phyloP scores from a whole-genome alignment of 2,329 filamentous ascomycete genomes.

The Hypoxylon rubiginosum region DNA sequence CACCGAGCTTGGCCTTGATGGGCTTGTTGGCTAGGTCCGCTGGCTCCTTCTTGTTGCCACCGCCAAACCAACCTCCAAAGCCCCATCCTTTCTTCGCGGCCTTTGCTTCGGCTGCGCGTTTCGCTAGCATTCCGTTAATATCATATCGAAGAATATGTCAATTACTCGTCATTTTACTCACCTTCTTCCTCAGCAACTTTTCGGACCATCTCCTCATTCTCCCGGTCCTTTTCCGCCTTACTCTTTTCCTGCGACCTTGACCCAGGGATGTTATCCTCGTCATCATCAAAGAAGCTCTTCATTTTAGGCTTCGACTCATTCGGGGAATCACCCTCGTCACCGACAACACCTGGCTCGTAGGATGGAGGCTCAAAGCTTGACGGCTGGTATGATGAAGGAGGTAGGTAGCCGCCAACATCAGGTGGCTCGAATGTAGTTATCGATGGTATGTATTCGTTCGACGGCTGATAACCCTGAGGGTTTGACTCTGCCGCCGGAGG shows the following conservation, averaged over 20 bases:
- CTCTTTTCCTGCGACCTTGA: constrained; percentile 67
- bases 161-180: constrained; percentile 56
- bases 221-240: constrained; percentile 78
- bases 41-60: constrained; percentile 74
- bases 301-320: constrained; percentile 74
- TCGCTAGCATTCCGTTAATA: constrained; percentile 60
- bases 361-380: constrained; percentile 70
- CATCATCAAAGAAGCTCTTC: constrained; percentile 85
- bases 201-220: constrained; percentile 87
- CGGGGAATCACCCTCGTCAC: constrained; percentile 63
- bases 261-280: constrained; percentile 76
- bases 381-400: constrained; percentile 73
- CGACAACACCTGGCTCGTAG: constrained; percentile 65
- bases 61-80: constrained; percentile 87
- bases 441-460: constrained; percentile 66
- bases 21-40: constrained; percentile 69
- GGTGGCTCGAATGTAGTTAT: constrained; percentile 52
- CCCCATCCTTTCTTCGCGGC: constrained; percentile 79
- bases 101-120: constrained; percentile 68
- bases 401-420: constrained; percentile 65
- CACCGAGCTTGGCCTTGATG: constrained; percentile 94
- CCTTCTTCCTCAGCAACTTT: constrained; percentile 84
- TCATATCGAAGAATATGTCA: constrained; percentile 31
- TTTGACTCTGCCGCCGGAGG: constrained; percentile 32
- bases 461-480: constrained; percentile 58